Percentiles rank a stretch among this genome's conserved stretches.
Evolutionary conservation across 805 yeast species (phyloP).

Genomic region (Yarrowia osloensis): DNA sequence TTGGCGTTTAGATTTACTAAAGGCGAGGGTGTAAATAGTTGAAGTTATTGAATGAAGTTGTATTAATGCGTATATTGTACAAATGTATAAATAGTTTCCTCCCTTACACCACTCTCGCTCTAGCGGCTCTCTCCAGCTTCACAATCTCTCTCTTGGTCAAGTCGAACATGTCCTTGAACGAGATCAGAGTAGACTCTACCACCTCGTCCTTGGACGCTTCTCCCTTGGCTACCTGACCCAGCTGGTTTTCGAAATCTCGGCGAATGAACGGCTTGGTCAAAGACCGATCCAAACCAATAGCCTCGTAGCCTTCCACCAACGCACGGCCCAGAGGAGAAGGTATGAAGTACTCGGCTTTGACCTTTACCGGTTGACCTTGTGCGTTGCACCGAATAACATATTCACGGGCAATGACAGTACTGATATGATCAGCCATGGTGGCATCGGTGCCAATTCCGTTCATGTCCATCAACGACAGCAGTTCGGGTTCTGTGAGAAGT

Average conservation of each 20-base stretch:
- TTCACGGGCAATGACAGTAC: slow-evolving; percentile 66
- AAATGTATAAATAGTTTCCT: background rate
- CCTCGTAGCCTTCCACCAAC: slow-evolving; percentile 83
- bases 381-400: slow-evolving; percentile 55
- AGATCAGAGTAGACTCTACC: slow-evolving; percentile 36
- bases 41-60: background rate
- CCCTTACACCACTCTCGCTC: background rate
- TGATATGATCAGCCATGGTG: slow-evolving; percentile 96
- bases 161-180: slow-evolving; percentile 15
- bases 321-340: slow-evolving; percentile 88
- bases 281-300: slow-evolving; percentile 71
- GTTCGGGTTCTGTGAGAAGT: slow-evolving; percentile 86
- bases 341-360: slow-evolving; percentile 46
- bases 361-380: slow-evolving; percentile 25
- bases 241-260: slow-evolving; percentile 66
- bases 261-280: slow-evolving; percentile 88
- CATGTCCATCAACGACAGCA: slow-evolving; percentile 90
- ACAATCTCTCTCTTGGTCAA: background rate
- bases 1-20: slow-evolving; percentile 37
- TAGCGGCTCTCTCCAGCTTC: slow-evolving; percentile 3
- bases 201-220: slow-evolving; percentile 54
- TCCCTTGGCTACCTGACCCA: slow-evolving; percentile 73
- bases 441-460: slow-evolving; percentile 99
- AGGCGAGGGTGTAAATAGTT: background rate
- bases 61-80: too few relatives aligned